Evolutionary conservation across 2,329 filamentous ascomycete species (phyloP).

Genomic region (Dendryphion nanum): DNA sequence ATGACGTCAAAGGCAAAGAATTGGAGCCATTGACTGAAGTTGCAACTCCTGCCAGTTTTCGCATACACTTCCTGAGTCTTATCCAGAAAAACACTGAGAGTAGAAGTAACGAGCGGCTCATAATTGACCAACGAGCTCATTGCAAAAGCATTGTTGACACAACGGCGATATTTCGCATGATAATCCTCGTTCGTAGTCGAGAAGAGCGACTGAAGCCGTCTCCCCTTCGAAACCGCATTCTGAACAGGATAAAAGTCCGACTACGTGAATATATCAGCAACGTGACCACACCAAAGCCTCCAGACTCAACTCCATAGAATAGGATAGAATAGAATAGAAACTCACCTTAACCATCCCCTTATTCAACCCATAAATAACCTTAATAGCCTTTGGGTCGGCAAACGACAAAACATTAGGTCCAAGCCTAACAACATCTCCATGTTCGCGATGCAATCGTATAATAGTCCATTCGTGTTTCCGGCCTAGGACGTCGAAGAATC

Average conservation of each 20-base stretch:
- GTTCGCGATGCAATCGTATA: conserved; percentile 64
- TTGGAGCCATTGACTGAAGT: conserved; percentile 72
- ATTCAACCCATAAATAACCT: conserved; percentile 77
- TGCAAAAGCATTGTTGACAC: conserved; percentile 73
- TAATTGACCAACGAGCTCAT: conserved; percentile 77
- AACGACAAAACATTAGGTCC: conserved; percentile 75
- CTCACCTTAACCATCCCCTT: conserved; percentile 75
- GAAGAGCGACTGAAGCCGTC: conserved; percentile 70
- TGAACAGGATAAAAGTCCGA: conserved; percentile 81
- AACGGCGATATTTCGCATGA: conserved; percentile 71
- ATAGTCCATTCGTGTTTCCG: conserved; percentile 67
- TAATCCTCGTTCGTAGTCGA: conserved; percentile 73
- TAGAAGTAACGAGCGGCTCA: conserved; percentile 77
- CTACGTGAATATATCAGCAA: conserved; percentile 38
- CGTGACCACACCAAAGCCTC: neutral
- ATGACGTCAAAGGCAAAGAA: conserved; percentile 83
- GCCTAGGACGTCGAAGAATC: conserved; percentile 66
- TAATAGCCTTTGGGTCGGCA: conserved; percentile 69
- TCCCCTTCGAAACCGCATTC: conserved; percentile 68
- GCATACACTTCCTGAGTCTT: conserved; percentile 46
- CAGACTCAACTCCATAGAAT: too few relatives aligned
- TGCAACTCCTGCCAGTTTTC: conserved; percentile 49
- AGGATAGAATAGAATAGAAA: too few relatives aligned
- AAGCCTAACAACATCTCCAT: conserved; percentile 72
- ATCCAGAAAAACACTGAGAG: conserved; percentile 67